Base-by-base conservation (phyloP, 1,284 basidiomycete species). In the Pseudozyma hubeiensis region DNA sequence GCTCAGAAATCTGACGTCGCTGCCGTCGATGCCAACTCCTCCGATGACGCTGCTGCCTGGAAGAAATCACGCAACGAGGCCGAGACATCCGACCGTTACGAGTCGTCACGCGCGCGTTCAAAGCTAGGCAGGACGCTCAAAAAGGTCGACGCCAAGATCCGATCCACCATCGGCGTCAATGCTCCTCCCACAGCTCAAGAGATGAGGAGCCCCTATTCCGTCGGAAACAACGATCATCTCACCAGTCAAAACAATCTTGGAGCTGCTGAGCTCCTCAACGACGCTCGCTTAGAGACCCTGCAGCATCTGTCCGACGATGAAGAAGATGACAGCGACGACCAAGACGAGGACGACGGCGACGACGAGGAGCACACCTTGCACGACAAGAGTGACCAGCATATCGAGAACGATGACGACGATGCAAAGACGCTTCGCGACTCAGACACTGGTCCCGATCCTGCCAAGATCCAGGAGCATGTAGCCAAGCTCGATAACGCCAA, bases 211-310 rank as follows among this genome's bases (percentile, higher is more conserved):
- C 69, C 69, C 5, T 72, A 72, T 41, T 63, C 60, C 13, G 55
- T 76, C 29, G 74, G 65, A 11, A 56, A 49, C 10, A 56, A 69
- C 31, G 74, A 76, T 2, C 65, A 68, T 19, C 40, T 70, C 29
- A 44, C 44, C 46, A 69, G 49, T 17, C 58, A 57, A 5, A 37
- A 44, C 46, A 55, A 61, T 9, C 19, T 45, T 4, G 61, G 59
- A 9, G 68, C 65, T n/a, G 49, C 58, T 31, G 74, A 72, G 16
- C 52, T 71, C n/a, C 50, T 76, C 40, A 53, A 68, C 43, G 69
- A 76, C 17, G 74, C 74, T 11, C 64, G 65, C 17, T 37, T 68
- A 5, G 64, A 73, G 34, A 65, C 64, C 3, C 39, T 73, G 45
- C 58, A 67, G 37, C 56, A 64, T 39, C 58, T 73, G 24, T 56